Evolutionary conservation across 1,139 yeast species (phyloP).

Genomic region (Suhomyces panamericanus): DNA sequence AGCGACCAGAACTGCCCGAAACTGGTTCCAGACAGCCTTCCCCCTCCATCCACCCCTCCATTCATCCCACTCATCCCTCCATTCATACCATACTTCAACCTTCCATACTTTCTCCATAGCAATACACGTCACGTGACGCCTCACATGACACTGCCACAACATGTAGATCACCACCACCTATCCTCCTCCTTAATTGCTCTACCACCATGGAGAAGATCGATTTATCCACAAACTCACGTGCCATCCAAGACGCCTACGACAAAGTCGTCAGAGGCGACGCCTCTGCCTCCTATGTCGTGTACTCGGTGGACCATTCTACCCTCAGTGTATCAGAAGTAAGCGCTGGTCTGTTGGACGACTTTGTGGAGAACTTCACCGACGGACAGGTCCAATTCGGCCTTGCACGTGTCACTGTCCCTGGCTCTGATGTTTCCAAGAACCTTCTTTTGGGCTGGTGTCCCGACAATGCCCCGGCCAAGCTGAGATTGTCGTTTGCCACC

Average conservation of each 20-base stretch:
- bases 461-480: constrained; percentile 75
- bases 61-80: too few species aligned
- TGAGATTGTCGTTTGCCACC: constrained; percentile 71
- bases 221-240: constrained; percentile 56
- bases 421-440: constrained; percentile 82
- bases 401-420: constrained; percentile 84
- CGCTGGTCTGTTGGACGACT: constrained; percentile 68
- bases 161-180: constrained; percentile 2
- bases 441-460: constrained; percentile 94
- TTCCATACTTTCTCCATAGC: too few species aligned
- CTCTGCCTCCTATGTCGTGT: constrained; percentile 58
- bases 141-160: neutral
- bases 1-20: too few species aligned
- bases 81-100: too few species aligned
- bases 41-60: too few species aligned
- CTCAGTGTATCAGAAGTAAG: constrained; percentile 61
- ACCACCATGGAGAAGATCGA: constrained; percentile 54
- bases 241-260: constrained; percentile 62
- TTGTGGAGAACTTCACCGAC: constrained; percentile 79
- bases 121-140: neutral
- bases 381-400: constrained; percentile 90
- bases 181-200: constrained; percentile 2
- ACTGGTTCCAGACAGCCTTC: too few species aligned
- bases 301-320: constrained; percentile 58
- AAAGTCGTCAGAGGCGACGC: constrained; percentile 63